Conservation (phyloP, 2,329 filamentous ascomycete genomes). For the Fusarium sp. region DNA sequence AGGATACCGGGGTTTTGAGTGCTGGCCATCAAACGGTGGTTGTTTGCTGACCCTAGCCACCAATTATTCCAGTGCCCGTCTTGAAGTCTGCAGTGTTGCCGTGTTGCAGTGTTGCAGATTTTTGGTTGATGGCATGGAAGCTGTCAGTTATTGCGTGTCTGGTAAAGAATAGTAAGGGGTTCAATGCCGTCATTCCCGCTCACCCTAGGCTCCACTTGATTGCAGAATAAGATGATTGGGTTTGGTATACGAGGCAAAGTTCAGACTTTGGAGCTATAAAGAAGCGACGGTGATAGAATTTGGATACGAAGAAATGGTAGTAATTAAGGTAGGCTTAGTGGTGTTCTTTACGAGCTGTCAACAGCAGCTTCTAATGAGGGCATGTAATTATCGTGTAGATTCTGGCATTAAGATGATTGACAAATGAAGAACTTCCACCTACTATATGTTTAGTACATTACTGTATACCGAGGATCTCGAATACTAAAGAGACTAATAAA, state of each 20-base stretch:
- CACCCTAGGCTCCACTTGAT: slow-evolving; percentile 23
- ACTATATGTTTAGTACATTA: not conserved
- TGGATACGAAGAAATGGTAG: not conserved
- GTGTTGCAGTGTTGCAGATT: not conserved
- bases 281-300: not conserved
- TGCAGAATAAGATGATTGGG: slow-evolving; percentile 11
- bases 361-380: not conserved
- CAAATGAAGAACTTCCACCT: not conserved
- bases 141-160: slow-evolving; percentile 16
- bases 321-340: not conserved
- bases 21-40: not conserved
- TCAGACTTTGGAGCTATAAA: not conserved
- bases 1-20: not conserved
- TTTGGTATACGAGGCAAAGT: slow-evolving; percentile 1
- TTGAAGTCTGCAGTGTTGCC: not conserved
- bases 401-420: not conserved
- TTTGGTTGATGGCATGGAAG: not conserved
- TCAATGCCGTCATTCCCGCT: slow-evolving; percentile 30
- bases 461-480: too few species aligned
- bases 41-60: not conserved
- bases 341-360: not conserved
- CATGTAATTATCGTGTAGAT: not conserved
- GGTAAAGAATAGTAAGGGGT: slow-evolving; percentile 10
- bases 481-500: not conserved
- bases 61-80: not conserved